Evolutionary conservation across 345 rosid species (phyloP).

Genomic region (Populus pruinosa): DNA sequence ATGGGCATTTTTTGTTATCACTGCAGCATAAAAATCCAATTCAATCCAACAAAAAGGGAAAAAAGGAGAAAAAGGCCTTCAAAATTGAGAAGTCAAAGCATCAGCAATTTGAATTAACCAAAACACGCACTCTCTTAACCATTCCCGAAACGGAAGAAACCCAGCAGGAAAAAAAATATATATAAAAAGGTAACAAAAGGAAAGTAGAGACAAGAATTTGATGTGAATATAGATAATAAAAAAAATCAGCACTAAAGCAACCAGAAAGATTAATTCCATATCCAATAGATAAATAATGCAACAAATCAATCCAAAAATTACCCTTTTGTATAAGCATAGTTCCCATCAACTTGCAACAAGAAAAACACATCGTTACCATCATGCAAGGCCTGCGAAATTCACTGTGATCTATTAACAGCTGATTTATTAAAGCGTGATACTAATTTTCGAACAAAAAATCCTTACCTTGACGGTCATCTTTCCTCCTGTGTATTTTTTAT

Average conservation of each 20-base stretch:
- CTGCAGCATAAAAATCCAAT: slow-evolving; percentile 45
- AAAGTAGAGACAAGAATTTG: slow-evolving; percentile 1
- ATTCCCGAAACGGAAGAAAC: neutral
- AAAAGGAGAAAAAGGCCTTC: neutral
- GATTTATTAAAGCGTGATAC: neutral
- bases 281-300: neutral
- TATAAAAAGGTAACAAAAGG: neutral
- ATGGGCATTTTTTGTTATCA: slow-evolving; percentile 69
- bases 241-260: neutral
- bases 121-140: neutral
- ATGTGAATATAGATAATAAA: neutral
- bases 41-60: neutral
- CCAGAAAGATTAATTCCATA: neutral
- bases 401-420: neutral
- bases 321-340: slow-evolving; percentile 81
- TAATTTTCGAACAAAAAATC: neutral
- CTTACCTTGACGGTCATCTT: slow-evolving; percentile 84
- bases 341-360: slow-evolving; percentile 83
- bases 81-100: slow-evolving; percentile 17
- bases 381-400: slow-evolving; percentile 66
- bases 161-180: neutral
- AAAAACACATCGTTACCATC: slow-evolving; percentile 83
- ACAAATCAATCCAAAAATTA: slow-evolving; percentile 21
- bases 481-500: slow-evolving; percentile 67
- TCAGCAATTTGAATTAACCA: neutral